Evolutionary conservation across 352 stramenopile genomes (phyloP), one percentile per base, ranked within the genome.

Genomic region (Elongisporangium prolatum): DNA sequence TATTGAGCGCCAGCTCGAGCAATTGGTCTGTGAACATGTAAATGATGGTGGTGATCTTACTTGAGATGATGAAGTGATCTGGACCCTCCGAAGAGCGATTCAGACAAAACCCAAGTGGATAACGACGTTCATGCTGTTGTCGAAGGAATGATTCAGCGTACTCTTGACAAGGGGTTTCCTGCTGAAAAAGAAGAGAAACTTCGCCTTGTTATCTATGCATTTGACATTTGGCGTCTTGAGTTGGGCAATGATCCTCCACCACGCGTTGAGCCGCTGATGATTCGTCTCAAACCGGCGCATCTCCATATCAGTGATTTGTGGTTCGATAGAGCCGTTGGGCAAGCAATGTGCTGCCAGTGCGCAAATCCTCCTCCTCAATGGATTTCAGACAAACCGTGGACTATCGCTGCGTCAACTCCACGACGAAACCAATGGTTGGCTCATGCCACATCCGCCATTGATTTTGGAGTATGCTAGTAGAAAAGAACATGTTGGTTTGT

Each of bases 131-230:
- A 48, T 16, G 25, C 49, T 18, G 59, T 52, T 21, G 52, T 64
- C 7, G 59, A 59, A 25, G 18, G 9, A 7, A 64, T 56, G 52
- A 59, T 59, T 34, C 17, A 21, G 3, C 48, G 24, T 2, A 50
- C 50, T 34, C 22, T 66, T 24, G 50, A 61, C 14, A 28, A 62
- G 24, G 60, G 54, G 1, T 66, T 66, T 50, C 60, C 60, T 20
- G 1, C 49, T 0, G 54, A 62, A 9, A 47, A 44, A 37, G 40
- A 59, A 20, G 37, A 54, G 9, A 47, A 47, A 5, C 44, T 63
- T 6, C 57, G 57, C 6, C 8, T 37, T 11, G 53, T 58, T n/a
- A 22, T 50, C 2, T 40, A 25, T 14, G 14, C 6, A 17, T 54
- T 59, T 40, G 52, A 52, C 20, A 57, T 62, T 7, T 62, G 51